A percentile compares a stretch with the other conserved stretches of the same genome.
Conservation (phyloP, 192 early-diverging fungal genomes). For the Oehlia diaphana region DNA sequence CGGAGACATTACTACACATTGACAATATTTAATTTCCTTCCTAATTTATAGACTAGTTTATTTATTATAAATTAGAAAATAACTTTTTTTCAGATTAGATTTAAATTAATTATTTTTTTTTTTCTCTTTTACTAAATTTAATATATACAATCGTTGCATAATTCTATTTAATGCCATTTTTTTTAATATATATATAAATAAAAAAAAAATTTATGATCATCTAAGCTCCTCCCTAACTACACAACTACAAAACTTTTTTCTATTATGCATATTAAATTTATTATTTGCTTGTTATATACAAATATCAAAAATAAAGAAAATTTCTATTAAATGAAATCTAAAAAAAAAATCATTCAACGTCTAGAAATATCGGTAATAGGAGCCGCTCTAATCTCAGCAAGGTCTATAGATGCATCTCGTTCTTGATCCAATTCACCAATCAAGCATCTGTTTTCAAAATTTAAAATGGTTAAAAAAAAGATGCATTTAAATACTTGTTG, state of each 20-base stretch:
- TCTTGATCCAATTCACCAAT: slow-evolving; percentile 43
- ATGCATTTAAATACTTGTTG: background rate
- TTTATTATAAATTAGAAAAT: background rate
- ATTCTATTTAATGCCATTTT: no score
- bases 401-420: slow-evolving; percentile 37
- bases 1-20: slow-evolving; percentile 28
- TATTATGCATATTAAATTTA: no score
- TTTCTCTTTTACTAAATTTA: no score
- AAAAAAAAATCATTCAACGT: slow-evolving; percentile 11
- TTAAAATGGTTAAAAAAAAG: slow-evolving; percentile 9
- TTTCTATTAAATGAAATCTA: background rate
- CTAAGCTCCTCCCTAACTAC: no score
- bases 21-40: background rate
- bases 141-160: no score
- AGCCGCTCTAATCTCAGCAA: slow-evolving; percentile 37
- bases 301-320: background rate
- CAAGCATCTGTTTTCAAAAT: slow-evolving; percentile 30
- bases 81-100: no score
- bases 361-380: slow-evolving; percentile 30
- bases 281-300: background rate
- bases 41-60: background rate
- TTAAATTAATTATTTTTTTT: no score
- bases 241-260: no score
- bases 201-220: no score
- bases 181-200: no score